Percentiles rank a stretch among this genome's conserved stretches.
Evolutionary conservation across 192 early-diverging fungal species (phyloP).

Genomic region (Cetraspora pellucida): DNA sequence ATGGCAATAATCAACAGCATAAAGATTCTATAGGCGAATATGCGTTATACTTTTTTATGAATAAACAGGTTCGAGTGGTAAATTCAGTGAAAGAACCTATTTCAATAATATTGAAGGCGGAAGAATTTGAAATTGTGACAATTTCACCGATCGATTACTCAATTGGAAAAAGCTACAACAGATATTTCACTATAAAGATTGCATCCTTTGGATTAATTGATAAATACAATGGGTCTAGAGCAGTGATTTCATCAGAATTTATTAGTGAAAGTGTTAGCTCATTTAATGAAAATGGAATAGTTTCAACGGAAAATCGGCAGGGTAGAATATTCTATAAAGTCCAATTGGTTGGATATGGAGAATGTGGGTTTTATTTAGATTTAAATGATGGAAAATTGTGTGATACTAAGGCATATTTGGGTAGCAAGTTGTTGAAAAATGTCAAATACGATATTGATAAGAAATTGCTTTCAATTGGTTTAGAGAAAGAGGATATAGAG

Average conservation of each 20-base stretch:
- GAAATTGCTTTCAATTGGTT: neutral
- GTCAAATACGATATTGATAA: neutral
- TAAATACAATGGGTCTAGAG: constrained; percentile 39
- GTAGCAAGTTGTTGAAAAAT: neutral
- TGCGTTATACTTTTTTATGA: constrained; percentile 21
- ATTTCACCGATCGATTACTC: constrained; percentile 14
- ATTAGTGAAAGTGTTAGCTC: neutral
- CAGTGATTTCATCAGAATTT: constrained; percentile 19
- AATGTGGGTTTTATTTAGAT: constrained; percentile 17
- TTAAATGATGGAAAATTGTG: neutral
- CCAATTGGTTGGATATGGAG: constrained; percentile 14
- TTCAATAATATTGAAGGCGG: neutral
- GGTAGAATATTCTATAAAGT: neutral
- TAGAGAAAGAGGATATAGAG: neutral
- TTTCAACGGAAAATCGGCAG: neutral
- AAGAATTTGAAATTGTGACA: constrained; percentile 27
- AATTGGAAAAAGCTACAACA: neutral
- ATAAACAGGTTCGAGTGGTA: neutral
- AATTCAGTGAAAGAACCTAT: neutral
- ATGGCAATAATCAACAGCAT: neutral
- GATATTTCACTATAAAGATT: neutral
- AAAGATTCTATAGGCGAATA: neutral
- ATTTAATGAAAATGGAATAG: neutral
- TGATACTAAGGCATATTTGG: neutral
- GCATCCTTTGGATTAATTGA: constrained; percentile 39